These are phyloP conservation scores for Ogataea paraovalis DNA, from an alignment of 805 yeast genomes.

Conservation along the genomic window DNA sequence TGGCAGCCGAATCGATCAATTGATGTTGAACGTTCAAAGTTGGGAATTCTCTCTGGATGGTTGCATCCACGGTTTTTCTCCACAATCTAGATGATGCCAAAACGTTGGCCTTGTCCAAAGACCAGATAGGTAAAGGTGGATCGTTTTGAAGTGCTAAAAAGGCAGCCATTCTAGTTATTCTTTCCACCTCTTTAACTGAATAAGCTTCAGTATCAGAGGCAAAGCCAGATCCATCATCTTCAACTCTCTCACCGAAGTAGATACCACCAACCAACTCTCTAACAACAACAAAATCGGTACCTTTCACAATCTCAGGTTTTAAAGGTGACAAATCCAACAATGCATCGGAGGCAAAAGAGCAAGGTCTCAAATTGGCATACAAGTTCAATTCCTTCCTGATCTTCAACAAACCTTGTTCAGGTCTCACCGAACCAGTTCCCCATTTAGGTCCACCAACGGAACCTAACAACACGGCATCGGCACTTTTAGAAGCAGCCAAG, in stretches of 20 bases:
- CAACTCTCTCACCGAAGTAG: slow-evolving; percentile 93
- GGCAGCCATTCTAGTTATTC: slow-evolving; percentile 98
- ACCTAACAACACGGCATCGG: slow-evolving; percentile 95
- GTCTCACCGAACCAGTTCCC: slow-evolving; percentile 96
- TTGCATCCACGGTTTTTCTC: slow-evolving; percentile 89
- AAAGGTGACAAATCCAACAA: slow-evolving; percentile 85
- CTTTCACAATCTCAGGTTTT: slow-evolving; percentile 77
- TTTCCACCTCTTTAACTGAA: slow-evolving; percentile 85
- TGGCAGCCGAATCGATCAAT: slow-evolving; percentile 97
- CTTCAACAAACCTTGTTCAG: slow-evolving; percentile 93
- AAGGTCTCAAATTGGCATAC: slow-evolving; percentile 96
- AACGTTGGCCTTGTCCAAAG: slow-evolving; percentile 95
- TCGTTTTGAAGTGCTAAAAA: slow-evolving; percentile 87
- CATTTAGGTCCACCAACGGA: slow-evolving; percentile 99
- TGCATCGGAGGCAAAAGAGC: slow-evolving; percentile 84
- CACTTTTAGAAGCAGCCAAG: slow-evolving; percentile 72
- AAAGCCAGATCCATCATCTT: slow-evolving; percentile 80
- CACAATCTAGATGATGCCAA: slow-evolving; percentile 94
- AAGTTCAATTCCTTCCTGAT: slow-evolving; percentile 91
- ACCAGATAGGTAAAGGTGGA: slow-evolving; percentile 95
- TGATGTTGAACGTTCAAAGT: slow-evolving; percentile 84
- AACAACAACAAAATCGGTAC: slow-evolving; percentile 89
- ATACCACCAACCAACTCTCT: slow-evolving; percentile 98
- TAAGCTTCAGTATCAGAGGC: slow-evolving; percentile 95
- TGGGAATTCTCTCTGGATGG: slow-evolving; percentile 87